Evolutionary conservation across 495 filamentous ascomycete species (phyloP).

Genomic region (Talaromyces proteolyticus): DNA sequence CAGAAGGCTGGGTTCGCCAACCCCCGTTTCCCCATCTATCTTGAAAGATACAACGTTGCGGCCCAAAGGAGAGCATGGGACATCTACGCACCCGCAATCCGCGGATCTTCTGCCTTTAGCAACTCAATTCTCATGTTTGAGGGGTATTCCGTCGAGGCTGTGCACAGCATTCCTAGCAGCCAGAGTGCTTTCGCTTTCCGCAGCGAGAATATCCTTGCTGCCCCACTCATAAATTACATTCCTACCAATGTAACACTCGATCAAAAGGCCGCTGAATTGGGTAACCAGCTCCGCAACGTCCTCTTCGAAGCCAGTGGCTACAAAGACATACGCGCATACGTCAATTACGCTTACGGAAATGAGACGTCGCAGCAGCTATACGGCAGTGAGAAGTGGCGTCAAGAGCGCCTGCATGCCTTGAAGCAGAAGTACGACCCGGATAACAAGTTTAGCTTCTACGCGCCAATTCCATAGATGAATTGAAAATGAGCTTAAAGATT

Average conservation of each 20-base stretch:
- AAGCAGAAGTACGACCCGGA: slow-evolving; percentile 53
- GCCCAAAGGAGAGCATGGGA: slow-evolving; percentile 36
- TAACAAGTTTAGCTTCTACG: slow-evolving; percentile 48
- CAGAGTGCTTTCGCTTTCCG: slow-evolving; percentile 41
- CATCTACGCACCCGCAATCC: slow-evolving; percentile 24
- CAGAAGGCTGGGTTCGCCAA: slow-evolving; percentile 38
- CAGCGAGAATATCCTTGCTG: slow-evolving; percentile 32
- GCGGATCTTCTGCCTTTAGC: slow-evolving; percentile 22
- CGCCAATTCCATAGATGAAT: slow-evolving; percentile 28
- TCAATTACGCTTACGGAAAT: slow-evolving; percentile 56
- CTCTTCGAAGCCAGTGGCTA: slow-evolving; percentile 29
- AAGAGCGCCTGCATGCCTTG: slow-evolving; percentile 30
- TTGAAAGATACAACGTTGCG: slow-evolving; percentile 34
- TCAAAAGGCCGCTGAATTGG: slow-evolving; percentile 23
- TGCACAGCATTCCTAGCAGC: slow-evolving; percentile 25
- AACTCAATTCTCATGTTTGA: slow-evolving; percentile 49
- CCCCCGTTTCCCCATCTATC: slow-evolving; percentile 45
- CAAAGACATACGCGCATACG: slow-evolving; percentile 38
- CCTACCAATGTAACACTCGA: slow-evolving; percentile 22
- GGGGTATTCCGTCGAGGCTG: slow-evolving; percentile 43
- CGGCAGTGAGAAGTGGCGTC: slow-evolving; percentile 45
- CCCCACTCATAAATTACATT: slow-evolving; percentile 34
- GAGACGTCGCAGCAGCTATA: slow-evolving; percentile 42
- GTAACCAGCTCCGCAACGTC: slow-evolving; percentile 34
- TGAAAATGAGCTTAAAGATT: too few species aligned